phyloP scores from a whole-genome alignment of 805 yeast species.

The Metschnikowia lunata region DNA sequence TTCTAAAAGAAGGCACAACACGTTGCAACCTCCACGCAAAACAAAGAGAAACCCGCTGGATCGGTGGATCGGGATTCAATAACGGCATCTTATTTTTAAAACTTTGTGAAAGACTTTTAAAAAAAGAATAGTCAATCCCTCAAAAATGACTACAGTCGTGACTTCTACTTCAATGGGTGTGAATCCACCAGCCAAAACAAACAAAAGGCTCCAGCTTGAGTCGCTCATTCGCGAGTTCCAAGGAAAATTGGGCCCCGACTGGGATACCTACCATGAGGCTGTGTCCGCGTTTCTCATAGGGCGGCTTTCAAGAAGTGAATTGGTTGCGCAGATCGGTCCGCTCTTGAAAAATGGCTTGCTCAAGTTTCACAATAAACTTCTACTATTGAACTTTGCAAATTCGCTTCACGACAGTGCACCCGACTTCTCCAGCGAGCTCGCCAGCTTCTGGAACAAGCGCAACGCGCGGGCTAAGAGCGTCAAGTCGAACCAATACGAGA shows the following conservation, averaged over 20 bases:
- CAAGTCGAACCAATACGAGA: conserved; percentile 69
- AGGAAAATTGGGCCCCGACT: conserved; percentile 63
- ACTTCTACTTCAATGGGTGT: conserved; percentile 1
- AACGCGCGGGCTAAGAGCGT: conserved; percentile 41
- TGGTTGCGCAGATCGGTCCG: conserved; percentile 54
- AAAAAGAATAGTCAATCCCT: too few relatives aligned
- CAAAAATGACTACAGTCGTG: conserved; percentile 1
- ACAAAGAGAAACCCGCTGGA: too few relatives aligned
- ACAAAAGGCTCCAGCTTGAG: conserved; percentile 34
- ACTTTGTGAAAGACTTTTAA: too few relatives aligned
- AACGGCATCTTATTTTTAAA: too few relatives aligned
- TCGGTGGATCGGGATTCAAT: too few relatives aligned
- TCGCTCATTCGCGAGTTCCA: conserved; percentile 68
- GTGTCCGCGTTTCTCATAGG: conserved; percentile 76
- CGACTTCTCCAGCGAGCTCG: conserved; percentile 43
- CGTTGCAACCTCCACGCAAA: too few relatives aligned
- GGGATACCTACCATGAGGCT: conserved; percentile 84
- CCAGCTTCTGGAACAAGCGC: conserved; percentile 46
- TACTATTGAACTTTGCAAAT: conserved; percentile 80
- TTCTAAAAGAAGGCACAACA: too few relatives aligned
- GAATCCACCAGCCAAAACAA: conserved; percentile 9
- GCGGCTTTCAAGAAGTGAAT: conserved; percentile 70
- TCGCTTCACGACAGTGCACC: conserved; percentile 69
- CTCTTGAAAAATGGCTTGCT: conserved; percentile 47
- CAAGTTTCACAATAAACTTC: conserved; percentile 75